Conservation (phyloP, 768 basidiomycete genomes). For the Russula compacta region DNA sequence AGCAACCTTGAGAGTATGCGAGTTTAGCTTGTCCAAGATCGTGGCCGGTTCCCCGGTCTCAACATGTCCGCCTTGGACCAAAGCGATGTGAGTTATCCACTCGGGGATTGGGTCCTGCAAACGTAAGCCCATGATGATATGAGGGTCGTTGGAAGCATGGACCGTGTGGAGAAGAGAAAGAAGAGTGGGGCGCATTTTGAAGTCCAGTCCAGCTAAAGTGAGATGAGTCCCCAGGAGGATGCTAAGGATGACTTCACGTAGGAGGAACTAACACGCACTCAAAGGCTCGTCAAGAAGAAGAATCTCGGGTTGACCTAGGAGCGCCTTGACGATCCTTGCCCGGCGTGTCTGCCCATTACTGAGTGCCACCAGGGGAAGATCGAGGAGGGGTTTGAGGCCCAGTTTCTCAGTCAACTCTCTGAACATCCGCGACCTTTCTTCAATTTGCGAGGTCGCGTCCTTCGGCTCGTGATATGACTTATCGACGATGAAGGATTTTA, state of each 20-base stretch:
- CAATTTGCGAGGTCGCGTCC: conserved; percentile 17
- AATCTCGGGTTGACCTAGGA: conserved; percentile 62
- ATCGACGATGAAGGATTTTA: conserved; percentile 5
- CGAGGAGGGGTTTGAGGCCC: conserved; percentile 53
- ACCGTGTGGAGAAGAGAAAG: conserved; percentile 46
- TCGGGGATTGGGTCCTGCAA: conserved; percentile 63
- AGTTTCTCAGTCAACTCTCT: conserved; percentile 47
- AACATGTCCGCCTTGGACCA: conserved; percentile 41
- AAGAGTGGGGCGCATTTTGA: conserved; percentile 45
- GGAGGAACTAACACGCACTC: conserved; percentile 38
- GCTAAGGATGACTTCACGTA: background rate
- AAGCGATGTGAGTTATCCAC: conserved; percentile 62
- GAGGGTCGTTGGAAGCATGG: conserved; percentile 41
- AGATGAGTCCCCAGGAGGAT: background rate
- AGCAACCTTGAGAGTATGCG: background rate
- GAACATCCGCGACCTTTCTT: conserved; percentile 31
- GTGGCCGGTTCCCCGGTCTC: conserved; percentile 42
- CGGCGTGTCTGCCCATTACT: conserved; percentile 89
- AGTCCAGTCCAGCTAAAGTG: conserved; percentile 68
- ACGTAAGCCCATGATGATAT: conserved; percentile 57
- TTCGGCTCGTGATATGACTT: conserved; percentile 8
- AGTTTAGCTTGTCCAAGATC: conserved; percentile 26
- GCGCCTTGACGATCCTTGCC: conserved; percentile 71
- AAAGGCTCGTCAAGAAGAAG: conserved; percentile 88
- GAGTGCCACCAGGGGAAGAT: conserved; percentile 75